phyloP scores from a whole-genome alignment of 768 basidiomycete genomes.

The Rubroboletus pulcherrimus region DNA sequence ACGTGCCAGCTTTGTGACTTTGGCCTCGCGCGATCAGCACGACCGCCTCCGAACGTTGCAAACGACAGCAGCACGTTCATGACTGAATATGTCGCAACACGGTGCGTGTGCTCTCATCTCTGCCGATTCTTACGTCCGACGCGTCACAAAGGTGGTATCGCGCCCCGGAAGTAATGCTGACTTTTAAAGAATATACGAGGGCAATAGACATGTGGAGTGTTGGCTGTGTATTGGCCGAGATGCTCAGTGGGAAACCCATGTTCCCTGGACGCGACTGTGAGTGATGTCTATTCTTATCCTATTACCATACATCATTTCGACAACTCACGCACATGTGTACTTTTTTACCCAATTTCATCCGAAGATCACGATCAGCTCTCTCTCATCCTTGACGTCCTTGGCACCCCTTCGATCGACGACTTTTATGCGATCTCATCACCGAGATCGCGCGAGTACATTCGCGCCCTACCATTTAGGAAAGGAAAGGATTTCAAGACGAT shows the following conservation, averaged over 20 bases:
- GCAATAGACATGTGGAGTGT: slow-evolving; percentile 88
- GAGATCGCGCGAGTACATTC: slow-evolving; percentile 80
- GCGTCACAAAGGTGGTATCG: slow-evolving; percentile 76
- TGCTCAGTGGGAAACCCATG: slow-evolving; percentile 86
- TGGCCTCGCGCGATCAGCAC: slow-evolving; percentile 78
- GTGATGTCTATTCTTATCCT: not conserved
- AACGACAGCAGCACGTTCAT: slow-evolving; percentile 79
- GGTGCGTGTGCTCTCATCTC: slow-evolving; percentile 39
- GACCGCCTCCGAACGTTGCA: slow-evolving; percentile 66
- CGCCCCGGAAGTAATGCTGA: slow-evolving; percentile 97
- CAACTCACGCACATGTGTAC: not conserved
- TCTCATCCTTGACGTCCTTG: slow-evolving; percentile 91
- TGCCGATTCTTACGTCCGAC: not conserved
- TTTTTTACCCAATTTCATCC: not conserved
- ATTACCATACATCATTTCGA: not conserved
- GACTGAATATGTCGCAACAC: slow-evolving; percentile 94
- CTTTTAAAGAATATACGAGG: slow-evolving; percentile 92
- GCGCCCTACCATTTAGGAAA: slow-evolving; percentile 83
- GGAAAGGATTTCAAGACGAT: slow-evolving; percentile 65
- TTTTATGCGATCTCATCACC: slow-evolving; percentile 88
- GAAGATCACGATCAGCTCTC: slow-evolving; percentile 91
- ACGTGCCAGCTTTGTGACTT: slow-evolving; percentile 71
- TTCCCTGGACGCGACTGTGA: slow-evolving; percentile 94
- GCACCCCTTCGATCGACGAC: slow-evolving; percentile 86
- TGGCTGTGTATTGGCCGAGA: slow-evolving; percentile 85